A percentile compares a stretch with the other conserved stretches of the same genome.
phyloP scores from a whole-genome alignment of 495 filamentous ascomycete species.

The Podospora conica region DNA sequence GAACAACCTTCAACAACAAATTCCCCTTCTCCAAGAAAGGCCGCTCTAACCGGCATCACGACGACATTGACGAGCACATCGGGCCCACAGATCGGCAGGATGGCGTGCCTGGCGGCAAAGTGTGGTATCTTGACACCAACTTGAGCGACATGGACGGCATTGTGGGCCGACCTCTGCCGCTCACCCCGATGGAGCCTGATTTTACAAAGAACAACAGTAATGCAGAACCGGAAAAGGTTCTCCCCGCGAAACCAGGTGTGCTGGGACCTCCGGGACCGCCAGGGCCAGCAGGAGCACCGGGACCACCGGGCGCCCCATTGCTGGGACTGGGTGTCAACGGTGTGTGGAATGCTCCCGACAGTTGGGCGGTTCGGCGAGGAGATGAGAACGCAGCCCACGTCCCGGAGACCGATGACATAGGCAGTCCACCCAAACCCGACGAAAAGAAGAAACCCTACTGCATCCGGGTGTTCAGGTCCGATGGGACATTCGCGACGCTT shows the following conservation, averaged over 20 bases:
- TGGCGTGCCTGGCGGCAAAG: constrained; percentile 29
- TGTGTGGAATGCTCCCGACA: constrained; percentile 85
- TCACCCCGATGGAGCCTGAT: constrained; percentile 55
- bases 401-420: constrained; percentile 55
- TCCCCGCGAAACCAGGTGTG: background rate
- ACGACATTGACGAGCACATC: constrained; percentile 44
- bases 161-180: constrained; percentile 54
- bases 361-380: constrained; percentile 76
- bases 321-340: constrained; percentile 27
- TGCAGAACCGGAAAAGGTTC: constrained; percentile 41
- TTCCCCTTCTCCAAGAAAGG: constrained; percentile 45
- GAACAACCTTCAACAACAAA: constrained; percentile 55
- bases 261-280: background rate
- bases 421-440: constrained; percentile 54
- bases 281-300: background rate
- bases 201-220: constrained; percentile 41
- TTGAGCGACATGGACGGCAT: constrained; percentile 81
- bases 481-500: constrained; percentile 89
- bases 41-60: constrained; percentile 31
- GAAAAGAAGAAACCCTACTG: constrained; percentile 69
- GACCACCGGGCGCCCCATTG: background rate
- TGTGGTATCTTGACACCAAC: constrained; percentile 75
- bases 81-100: constrained; percentile 40
- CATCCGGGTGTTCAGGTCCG: constrained; percentile 90
- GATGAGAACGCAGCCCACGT: constrained; percentile 47